Evolutionary conservation across 768 basidiomycete genomes (phyloP).

Genomic region (Boletus rubescentipes): DNA sequence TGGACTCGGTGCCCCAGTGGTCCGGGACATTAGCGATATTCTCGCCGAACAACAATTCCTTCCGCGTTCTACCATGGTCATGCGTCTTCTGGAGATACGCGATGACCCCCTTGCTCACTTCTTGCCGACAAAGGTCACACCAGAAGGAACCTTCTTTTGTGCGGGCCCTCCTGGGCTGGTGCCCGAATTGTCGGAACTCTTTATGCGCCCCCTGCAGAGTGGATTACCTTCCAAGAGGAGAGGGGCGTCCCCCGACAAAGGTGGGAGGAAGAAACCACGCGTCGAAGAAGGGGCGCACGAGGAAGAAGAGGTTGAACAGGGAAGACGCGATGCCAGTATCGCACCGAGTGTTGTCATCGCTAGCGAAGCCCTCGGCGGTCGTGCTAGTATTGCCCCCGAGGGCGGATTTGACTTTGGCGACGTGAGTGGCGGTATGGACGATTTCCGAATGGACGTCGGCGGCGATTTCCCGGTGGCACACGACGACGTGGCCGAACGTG

Average conservation of each 20-base stretch:
- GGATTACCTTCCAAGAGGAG: conserved; percentile 56
- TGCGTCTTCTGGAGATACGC: conserved; percentile 84
- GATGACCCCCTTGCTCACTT: conserved; percentile 84
- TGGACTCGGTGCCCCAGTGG: conserved; percentile 55
- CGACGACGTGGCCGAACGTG: conserved; percentile 36
- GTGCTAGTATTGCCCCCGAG: conserved; percentile 53
- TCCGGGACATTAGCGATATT: conserved; percentile 63
- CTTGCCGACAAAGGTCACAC: conserved; percentile 75
- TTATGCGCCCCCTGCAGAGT: conserved; percentile 71
- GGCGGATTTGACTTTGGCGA: conserved; percentile 63
- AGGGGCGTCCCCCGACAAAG: conserved; percentile 54
- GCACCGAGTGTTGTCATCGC: conserved; percentile 60
- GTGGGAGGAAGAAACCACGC: conserved; percentile 57
- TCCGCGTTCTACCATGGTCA: conserved; percentile 78
- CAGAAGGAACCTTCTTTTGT: conserved; percentile 73
- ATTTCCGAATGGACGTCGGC: conserved; percentile 69
- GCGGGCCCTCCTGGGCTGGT: conserved; percentile 83
- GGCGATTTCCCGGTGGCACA: conserved; percentile 41
- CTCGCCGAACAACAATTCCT: conserved; percentile 81
- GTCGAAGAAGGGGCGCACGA: conserved; percentile 48
- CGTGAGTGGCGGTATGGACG: conserved; percentile 53
- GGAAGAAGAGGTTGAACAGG: conserved; percentile 67
- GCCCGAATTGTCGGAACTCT: conserved; percentile 80
- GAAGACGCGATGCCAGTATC: conserved; percentile 62
- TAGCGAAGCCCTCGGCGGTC: conserved; percentile 54